Percentiles rank a stretch among this genome's conserved stretches.
Evolutionary conservation across 108 stramenopile species (phyloP).

Genomic region (Pseudonitzschia delicatissima): DNA sequence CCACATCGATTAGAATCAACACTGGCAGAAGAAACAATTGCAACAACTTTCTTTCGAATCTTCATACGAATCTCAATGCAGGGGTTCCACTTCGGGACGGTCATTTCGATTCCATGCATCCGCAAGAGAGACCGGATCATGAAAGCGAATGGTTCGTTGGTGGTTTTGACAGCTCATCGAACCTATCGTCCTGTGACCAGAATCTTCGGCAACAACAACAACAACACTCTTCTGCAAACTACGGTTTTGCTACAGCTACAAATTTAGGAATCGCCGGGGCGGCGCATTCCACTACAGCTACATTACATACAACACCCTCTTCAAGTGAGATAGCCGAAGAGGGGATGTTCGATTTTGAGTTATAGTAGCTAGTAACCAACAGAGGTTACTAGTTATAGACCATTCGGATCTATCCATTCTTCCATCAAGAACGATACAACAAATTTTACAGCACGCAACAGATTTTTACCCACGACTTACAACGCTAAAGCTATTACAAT

Average conservation of each 20-base stretch:
- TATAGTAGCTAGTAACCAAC: too few species aligned
- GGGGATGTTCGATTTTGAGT: constrained; percentile 18
- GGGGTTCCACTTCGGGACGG: neutral
- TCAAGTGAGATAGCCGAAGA: neutral
- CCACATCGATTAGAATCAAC: constrained; percentile 1
- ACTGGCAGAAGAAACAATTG: neutral
- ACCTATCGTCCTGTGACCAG: neutral
- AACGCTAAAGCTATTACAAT: too few species aligned
- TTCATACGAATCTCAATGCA: neutral
- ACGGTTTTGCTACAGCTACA: neutral
- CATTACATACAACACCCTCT: neutral
- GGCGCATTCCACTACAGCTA: neutral
- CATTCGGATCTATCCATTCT: too few species aligned
- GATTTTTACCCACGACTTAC: too few species aligned
- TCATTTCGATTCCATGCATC: too few species aligned
- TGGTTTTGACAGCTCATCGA: constrained; percentile 7
- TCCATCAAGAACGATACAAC: too few species aligned
- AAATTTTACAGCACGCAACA: too few species aligned
- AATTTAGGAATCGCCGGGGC: too few species aligned
- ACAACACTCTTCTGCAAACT: neutral
- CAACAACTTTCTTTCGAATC: neutral
- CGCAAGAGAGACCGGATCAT: too few species aligned
- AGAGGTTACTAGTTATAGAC: too few species aligned
- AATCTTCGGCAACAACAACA: neutral
- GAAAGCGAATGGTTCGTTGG: constrained; percentile 12